phyloP scores from a whole-genome alignment of 768 basidiomycete species.

The Lactarius tabidus region DNA sequence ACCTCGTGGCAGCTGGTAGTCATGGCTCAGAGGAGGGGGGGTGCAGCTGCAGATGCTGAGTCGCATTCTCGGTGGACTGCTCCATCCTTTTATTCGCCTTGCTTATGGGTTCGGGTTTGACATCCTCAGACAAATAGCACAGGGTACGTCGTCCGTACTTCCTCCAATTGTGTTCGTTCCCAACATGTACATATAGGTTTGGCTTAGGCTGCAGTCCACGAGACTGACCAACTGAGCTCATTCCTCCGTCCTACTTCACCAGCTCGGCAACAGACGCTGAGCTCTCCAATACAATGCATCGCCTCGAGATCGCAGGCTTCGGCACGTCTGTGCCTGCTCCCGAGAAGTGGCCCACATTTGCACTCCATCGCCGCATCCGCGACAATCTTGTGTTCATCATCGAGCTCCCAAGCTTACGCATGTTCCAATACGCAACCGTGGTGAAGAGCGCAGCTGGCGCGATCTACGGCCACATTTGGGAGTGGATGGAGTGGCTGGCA shows the following conservation, averaged over 20 bases:
- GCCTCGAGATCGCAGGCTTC: too few species aligned
- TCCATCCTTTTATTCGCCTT: constrained; percentile 62
- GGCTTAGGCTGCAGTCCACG: too few species aligned
- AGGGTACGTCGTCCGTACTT: too few species aligned
- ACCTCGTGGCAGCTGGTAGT: constrained; percentile 19
- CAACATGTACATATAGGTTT: too few species aligned
- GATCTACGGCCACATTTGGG: constrained; percentile 22
- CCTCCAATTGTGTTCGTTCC: too few species aligned
- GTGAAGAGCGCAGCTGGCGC: constrained; percentile 19
- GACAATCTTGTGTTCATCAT: constrained; percentile 38
- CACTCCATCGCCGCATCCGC: constrained; percentile 51
- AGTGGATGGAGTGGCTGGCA: constrained; percentile 24
- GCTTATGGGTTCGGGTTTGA: constrained; percentile 63
- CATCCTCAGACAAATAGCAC: too few species aligned
- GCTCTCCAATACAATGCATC: too few species aligned
- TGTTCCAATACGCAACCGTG: constrained; percentile 18
- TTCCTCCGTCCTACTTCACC: too few species aligned
- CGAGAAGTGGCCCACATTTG: constrained; percentile 33
- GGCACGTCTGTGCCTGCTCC: too few species aligned
- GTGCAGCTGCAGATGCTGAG: constrained; percentile 51
- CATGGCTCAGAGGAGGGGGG: constrained; percentile 20
- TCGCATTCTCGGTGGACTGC: constrained; percentile 48
- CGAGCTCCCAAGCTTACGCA: constrained; percentile 11
- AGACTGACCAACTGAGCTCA: too few species aligned
- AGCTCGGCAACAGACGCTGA: too few species aligned